These are phyloP conservation scores for Euphorbia peplus DNA, from an alignment of 345 rosid species.

Conservation along the genomic window DNA sequence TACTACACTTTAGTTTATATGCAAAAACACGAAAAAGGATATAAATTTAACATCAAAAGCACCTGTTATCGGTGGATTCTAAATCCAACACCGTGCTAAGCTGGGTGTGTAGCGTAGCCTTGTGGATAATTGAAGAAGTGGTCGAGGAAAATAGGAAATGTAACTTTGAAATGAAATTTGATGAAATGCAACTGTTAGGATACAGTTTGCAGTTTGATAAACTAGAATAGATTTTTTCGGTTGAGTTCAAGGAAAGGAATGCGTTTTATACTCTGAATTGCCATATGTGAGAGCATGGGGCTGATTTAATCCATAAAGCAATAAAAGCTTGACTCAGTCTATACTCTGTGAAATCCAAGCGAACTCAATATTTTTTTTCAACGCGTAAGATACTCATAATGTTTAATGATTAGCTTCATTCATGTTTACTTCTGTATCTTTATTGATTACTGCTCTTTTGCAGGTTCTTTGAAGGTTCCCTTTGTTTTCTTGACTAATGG, in stretches of 20 bases:
- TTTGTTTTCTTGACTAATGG: slow-evolving; percentile 51
- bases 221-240: background rate
- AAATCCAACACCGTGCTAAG: too few relatives aligned
- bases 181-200: background rate
- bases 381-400: background rate
- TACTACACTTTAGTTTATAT: too few relatives aligned
- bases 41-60: too few relatives aligned
- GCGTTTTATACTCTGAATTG: too few relatives aligned
- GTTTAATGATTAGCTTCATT: background rate
- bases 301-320: too few relatives aligned
- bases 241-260: background rate
- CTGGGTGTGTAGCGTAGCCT: background rate
- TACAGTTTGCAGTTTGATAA: background rate
- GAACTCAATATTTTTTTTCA: too few relatives aligned
- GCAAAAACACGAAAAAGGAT: too few relatives aligned
- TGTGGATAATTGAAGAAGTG: background rate
- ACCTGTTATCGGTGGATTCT: too few relatives aligned
- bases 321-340: too few relatives aligned
- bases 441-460: slow-evolving; percentile 11
- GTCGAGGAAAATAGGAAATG: background rate
- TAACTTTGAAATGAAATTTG: background rate
- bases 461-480: slow-evolving; percentile 43
- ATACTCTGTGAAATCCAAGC: too few relatives aligned
- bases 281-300: too few relatives aligned
- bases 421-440: background rate